Base-by-base conservation (phyloP, 768 basidiomycete genomes). In the Lentinula sp. region DNA sequence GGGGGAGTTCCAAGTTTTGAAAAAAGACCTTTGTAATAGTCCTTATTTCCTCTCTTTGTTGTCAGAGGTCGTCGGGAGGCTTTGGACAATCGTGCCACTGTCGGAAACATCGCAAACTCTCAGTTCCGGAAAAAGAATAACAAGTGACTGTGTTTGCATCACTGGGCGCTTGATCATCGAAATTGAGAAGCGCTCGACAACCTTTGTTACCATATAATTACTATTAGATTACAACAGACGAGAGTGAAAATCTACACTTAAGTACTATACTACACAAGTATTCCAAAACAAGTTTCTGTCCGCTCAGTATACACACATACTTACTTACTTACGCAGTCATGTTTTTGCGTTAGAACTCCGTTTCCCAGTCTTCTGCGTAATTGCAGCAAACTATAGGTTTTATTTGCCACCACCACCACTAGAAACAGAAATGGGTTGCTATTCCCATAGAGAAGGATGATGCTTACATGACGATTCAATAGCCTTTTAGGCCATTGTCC, bases 371-470 rank as follows among this genome's bases (percentile, higher is more conserved):
- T 13, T 80, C 76, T 36, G 81, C 70, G 68, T 84, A 87, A 56
- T 79, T 78, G 71, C 87, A 91, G 66, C 84, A 85, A 9, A 88
- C 56, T 18, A 88, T 68, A 4, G 85, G 83, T 65, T 88, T 83
- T 1, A 88, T 56, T 58, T 84, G 82, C 88, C 87, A 88, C 86
- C 86, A 85, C 91, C 91, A 93, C 90, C 91, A 92, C 91, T 92
- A 64, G 15, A 36, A 49, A 32, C 6, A 4, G 41, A 56, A 52
- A 57, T 57, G 57, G 39, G 20, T 36, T 41, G 32, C 6, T 50
- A 58, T 54, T 57, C 37, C 13, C 41, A 36, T 6, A 16, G 45
- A 48, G 57, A 15, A 16, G 23, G 2, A 35, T 28, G 23, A 39
- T 53, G 78, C 86, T 65, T 71, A 91, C 90, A 72, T 85, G 84